Base-by-base conservation (phyloP, 1,284 basidiomycete species). In the Xerocomus nothofagi region DNA sequence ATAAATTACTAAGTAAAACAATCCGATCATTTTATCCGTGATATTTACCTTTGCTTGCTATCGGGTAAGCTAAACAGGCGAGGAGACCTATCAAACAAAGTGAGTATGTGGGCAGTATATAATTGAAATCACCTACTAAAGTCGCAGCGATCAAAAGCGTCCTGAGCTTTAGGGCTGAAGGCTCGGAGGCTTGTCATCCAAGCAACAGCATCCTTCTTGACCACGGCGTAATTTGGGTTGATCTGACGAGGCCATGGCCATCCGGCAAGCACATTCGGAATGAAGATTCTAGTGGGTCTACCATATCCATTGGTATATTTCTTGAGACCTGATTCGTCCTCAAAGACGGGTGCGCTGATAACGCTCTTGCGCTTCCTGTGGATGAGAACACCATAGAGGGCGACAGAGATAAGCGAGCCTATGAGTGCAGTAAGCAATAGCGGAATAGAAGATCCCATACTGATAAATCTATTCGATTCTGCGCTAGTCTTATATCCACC, bases 231-330 rank as follows among this genome's bases (percentile, higher is more conserved):
- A 39, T 57, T 6, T 8, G 54, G 39, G 31, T 58, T 54, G 1
- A 58, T 37, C 7, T 8, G 55, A 31, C 55, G 58, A 20, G 41
- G 41, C 55, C 55, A 60, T 12, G 57, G 60, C 60, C 58, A 60
- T 44, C 44, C 50, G 3, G 37, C 39, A 26, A 59, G 47, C 6
- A 60, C 23, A 14, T 62, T 33, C 9, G 59, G 57, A 15, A 59
- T 9, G 17, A 59, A 62, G 18, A 59, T 14, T 33, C 39, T 41
- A 12, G 45, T 39, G 3, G 7, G 33, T 29, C n/a, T 21, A 2
- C 6, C 23, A 26, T 7, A 1, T 17, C 24, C 6, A 3, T 23
- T 15, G 9, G 4, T 17, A 6, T 18, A 17, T n/a, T 41, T 36
- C 20, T 44, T 15, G 12, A 17, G 8, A 6, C 20, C 5, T 2